Percentiles rank a stretch among this genome's conserved stretches.
Conservation (phyloP, 805 yeast genomes). For the Saccharomyces kudriavzevii region DNA sequence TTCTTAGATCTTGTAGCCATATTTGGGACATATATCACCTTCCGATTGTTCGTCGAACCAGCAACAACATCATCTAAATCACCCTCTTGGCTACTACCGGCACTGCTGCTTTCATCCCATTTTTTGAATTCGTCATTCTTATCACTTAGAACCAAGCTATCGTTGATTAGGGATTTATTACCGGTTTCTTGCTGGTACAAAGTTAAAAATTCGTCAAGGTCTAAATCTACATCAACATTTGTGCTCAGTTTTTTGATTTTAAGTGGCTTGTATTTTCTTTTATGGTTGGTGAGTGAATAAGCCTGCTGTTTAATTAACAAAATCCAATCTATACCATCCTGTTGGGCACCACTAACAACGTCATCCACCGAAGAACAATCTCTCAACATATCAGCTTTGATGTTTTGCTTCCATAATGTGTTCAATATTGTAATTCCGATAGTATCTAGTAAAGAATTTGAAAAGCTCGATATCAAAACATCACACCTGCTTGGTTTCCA, state of each 20-base stretch:
- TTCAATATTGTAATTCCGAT: constrained; percentile 57
- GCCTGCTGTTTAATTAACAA: constrained; percentile 66
- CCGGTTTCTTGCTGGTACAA: constrained; percentile 32
- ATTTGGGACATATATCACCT: constrained; percentile 60
- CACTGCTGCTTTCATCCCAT: constrained; percentile 27
- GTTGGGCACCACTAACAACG: constrained; percentile 49
- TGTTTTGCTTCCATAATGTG: constrained; percentile 66
- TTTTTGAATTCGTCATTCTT: constrained; percentile 17
- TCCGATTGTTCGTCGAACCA: constrained; percentile 33
- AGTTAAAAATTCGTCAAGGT: constrained; percentile 54
- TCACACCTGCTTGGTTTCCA: constrained; percentile 67
- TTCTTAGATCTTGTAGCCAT: constrained; percentile 76
- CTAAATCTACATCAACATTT: constrained; percentile 63
- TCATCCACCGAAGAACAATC: constrained; percentile 52
- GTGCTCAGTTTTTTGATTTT: constrained; percentile 57
- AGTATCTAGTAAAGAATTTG: constrained; percentile 46
- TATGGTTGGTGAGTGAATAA: constrained; percentile 25
- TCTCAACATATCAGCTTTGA: constrained; percentile 64
- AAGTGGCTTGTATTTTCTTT: constrained; percentile 65
- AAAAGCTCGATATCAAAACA: constrained; percentile 67
- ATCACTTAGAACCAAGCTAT: constrained; percentile 13
- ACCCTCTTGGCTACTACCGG: constrained; percentile 24
- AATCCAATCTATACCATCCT: constrained; percentile 69
- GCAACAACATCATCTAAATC: constrained; percentile 16
- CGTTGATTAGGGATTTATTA: constrained; percentile 7